Percentiles rank a stretch among this genome's conserved stretches.
Evolutionary conservation across 108 stramenopile genomes (phyloP).

Genomic region (Pseudonitzschia multiseries): DNA sequence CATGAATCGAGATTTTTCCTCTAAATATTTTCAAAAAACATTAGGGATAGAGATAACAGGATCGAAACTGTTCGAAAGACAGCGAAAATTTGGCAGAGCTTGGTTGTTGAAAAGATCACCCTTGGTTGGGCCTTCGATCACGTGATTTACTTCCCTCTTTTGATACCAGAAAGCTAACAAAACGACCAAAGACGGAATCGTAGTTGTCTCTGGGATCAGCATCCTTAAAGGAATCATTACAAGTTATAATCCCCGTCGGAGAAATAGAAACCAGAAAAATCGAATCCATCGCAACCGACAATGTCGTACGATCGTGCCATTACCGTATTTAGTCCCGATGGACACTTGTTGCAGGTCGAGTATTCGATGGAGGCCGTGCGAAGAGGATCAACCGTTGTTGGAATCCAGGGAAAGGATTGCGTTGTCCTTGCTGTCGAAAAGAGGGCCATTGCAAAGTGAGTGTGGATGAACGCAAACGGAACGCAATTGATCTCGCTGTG

Average conservation of each 20-base stretch:
- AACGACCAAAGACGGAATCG: neutral
- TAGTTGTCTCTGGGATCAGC: neutral
- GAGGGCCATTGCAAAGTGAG: conserved; percentile 95
- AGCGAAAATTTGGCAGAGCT: neutral
- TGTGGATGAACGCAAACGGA: conserved; percentile 7
- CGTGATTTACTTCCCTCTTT: too few species aligned
- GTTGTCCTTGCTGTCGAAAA: conserved; percentile 98
- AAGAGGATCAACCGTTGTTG: conserved; percentile 96
- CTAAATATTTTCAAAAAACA: too few species aligned
- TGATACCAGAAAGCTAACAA: neutral
- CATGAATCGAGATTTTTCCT: too few species aligned
- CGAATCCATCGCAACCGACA: conserved; percentile 3
- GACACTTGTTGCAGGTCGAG: conserved; percentile 99
- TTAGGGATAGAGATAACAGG: neutral
- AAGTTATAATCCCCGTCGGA: neutral
- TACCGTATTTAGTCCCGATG: conserved; percentile 99
- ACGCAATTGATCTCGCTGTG: neutral
- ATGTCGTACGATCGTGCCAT: conserved; percentile 99
- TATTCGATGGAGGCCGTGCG: conserved; percentile 99
- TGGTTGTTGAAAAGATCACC: neutral
- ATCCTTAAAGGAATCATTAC: neutral
- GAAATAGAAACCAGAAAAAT: neutral
- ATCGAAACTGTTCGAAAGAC: conserved; percentile 3
- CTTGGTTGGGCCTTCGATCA: neutral
- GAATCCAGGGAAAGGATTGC: conserved; percentile 94